These are phyloP conservation scores for Gloeophyllum trabeum DNA, from an alignment of 768 basidiomycete species.

Conservation along the genomic window DNA sequence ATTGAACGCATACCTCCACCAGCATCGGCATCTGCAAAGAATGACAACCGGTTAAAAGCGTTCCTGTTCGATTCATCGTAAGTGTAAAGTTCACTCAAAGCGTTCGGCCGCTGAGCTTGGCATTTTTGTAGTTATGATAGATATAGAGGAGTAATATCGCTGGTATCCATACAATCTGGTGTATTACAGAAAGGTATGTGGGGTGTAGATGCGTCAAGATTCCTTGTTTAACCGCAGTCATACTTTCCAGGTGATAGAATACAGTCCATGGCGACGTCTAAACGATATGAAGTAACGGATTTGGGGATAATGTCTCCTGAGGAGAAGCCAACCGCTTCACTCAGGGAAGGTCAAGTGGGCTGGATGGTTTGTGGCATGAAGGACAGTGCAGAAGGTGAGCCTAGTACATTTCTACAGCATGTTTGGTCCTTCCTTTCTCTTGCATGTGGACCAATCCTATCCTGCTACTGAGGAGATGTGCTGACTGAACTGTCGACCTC, in stretches of 20 bases:
- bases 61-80: slow-evolving; percentile 91
- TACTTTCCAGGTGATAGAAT: slow-evolving; percentile 72
- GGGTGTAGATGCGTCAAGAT: slow-evolving; percentile 3
- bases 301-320: slow-evolving; percentile 87
- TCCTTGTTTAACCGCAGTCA: not conserved
- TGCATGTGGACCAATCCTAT: no score
- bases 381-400: slow-evolving; percentile 91
- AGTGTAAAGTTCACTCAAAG: slow-evolving; percentile 18
- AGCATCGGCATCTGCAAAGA: no score
- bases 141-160: slow-evolving; percentile 91
- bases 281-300: slow-evolving; percentile 83
- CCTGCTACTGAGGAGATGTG: no score
- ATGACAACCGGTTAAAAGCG: slow-evolving; percentile 73
- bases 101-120: no score
- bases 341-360: slow-evolving; percentile 77
- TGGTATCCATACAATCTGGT: slow-evolving; percentile 77
- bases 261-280: slow-evolving; percentile 70
- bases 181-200: slow-evolving; percentile 76
- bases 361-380: slow-evolving; percentile 97
- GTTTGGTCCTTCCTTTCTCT: no score
- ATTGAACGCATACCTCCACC: slow-evolving; percentile 45
- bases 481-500: slow-evolving; percentile 1
- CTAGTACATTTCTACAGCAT: no score
- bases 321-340: slow-evolving; percentile 58
- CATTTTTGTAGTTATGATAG: slow-evolving; percentile 65